phyloP scores from a whole-genome alignment of 2,329 filamentous ascomycete species.

The Alternaria arborescens region DNA sequence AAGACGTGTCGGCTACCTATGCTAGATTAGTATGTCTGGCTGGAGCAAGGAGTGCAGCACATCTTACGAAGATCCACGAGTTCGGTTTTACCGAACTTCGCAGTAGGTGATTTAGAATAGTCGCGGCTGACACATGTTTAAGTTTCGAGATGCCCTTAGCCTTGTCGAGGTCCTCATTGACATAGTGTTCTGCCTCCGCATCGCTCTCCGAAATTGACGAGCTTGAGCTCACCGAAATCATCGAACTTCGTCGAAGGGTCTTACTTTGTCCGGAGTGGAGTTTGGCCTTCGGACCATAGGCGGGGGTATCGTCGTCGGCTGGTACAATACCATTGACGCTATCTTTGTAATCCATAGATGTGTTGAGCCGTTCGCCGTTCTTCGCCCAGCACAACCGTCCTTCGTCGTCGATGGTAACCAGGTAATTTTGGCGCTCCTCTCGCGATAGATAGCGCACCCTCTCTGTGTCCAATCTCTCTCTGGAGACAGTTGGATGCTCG shows the following conservation, averaged over 20 bases:
- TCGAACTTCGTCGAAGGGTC: slow-evolving; percentile 29
- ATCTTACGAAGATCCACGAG: slow-evolving; percentile 84
- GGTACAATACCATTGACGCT: slow-evolving; percentile 71
- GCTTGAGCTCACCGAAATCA: slow-evolving; percentile 42
- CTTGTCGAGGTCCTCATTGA: slow-evolving; percentile 68
- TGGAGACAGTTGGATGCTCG: slow-evolving; percentile 75
- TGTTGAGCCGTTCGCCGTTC: slow-evolving; percentile 80
- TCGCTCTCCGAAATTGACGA: slow-evolving; percentile 61
- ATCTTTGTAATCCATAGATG: slow-evolving; percentile 77
- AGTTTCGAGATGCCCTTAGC: slow-evolving; percentile 69
- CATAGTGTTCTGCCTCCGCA: slow-evolving; percentile 70
- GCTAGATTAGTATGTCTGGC: not conserved
- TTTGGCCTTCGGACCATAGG: slow-evolving; percentile 46
- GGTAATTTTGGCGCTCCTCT: slow-evolving; percentile 82
- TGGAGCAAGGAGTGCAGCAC: not conserved
- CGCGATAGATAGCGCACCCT: slow-evolving; percentile 83
- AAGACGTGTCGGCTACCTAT: slow-evolving; percentile 77
- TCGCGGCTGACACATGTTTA: slow-evolving; percentile 73
- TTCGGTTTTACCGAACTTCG: slow-evolving; percentile 83
- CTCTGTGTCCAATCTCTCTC: slow-evolving; percentile 78
- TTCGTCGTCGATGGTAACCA: slow-evolving; percentile 76
- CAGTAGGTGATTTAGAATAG: slow-evolving; percentile 79
- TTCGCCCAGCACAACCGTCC: slow-evolving; percentile 88
- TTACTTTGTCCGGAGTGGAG: slow-evolving; percentile 37
- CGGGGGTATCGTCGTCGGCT: slow-evolving; percentile 53